phyloP scores from a whole-genome alignment of 371 early-diverging fungal genomes.

The Mortierella sp. region DNA sequence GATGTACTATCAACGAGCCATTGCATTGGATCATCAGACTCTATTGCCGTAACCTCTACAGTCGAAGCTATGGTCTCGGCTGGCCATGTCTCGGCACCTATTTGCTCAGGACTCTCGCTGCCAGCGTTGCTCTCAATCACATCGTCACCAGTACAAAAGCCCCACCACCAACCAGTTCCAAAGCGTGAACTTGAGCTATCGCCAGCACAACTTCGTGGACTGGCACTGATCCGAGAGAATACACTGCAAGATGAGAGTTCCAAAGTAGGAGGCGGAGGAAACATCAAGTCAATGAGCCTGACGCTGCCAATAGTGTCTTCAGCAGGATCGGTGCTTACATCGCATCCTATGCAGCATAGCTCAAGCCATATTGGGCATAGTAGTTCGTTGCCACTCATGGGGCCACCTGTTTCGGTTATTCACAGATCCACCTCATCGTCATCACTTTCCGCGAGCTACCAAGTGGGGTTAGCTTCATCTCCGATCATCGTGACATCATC shows the following conservation, averaged over 20 bases:
- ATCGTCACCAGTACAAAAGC: slow-evolving; percentile 4
- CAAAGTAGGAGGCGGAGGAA: slow-evolving; percentile 48
- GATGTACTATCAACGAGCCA: not conserved
- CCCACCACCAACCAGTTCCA: not conserved
- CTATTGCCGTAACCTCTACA: slow-evolving; percentile 28
- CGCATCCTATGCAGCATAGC: slow-evolving; percentile 31
- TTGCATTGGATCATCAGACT: not conserved
- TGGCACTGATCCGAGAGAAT: slow-evolving; percentile 43
- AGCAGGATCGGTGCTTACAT: not conserved
- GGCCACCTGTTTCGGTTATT: not conserved
- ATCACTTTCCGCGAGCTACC: slow-evolving; percentile 32
- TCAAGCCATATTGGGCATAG: slow-evolving; percentile 19
- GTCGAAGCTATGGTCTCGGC: slow-evolving; percentile 48
- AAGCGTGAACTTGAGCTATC: slow-evolving; percentile 44
- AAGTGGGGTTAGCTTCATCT: not conserved
- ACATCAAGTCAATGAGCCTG: slow-evolving; percentile 21
- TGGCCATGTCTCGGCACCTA: slow-evolving; percentile 43
- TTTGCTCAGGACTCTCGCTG: slow-evolving; percentile 15
- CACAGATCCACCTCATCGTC: slow-evolving; percentile 28
- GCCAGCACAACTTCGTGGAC: slow-evolving; percentile 38
- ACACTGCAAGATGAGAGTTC: slow-evolving; percentile 42
- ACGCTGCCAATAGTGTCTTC: slow-evolving; percentile 4
- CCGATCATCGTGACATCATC: slow-evolving; percentile 6
- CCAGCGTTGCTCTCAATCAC: slow-evolving; percentile 11
- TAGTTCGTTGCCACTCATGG: not conserved